phyloP scores from a whole-genome alignment of 306 rosid species.

The Fragaria ananassa region DNA sequence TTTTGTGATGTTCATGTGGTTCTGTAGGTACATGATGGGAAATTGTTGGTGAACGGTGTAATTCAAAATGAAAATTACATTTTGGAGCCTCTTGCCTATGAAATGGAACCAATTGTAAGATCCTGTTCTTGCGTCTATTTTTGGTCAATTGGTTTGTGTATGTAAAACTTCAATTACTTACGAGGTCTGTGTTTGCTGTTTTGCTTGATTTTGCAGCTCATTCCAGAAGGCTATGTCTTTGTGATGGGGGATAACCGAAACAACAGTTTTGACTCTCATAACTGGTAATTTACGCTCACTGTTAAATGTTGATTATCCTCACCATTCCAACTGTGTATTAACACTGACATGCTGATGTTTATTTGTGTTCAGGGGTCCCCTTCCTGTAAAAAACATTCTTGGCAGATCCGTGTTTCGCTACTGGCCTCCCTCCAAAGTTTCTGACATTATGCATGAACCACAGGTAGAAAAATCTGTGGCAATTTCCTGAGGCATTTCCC shows the following conservation, averaged over 20 bases:
- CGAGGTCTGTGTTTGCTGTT: background rate
- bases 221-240: slow-evolving; percentile 87
- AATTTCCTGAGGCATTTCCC: slow-evolving; percentile 50
- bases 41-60: slow-evolving; percentile 67
- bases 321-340: background rate
- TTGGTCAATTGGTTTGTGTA: background rate
- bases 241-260: slow-evolving; percentile 98
- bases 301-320: background rate
- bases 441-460: slow-evolving; percentile 35
- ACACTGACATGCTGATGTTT: slow-evolving; percentile 21
- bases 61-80: slow-evolving; percentile 68
- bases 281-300: slow-evolving; percentile 62
- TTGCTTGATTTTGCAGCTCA: slow-evolving; percentile 53
- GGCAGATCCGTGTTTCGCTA: slow-evolving; percentile 89
- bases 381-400: slow-evolving; percentile 77
- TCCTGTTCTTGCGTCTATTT: background rate
- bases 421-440: slow-evolving; percentile 88
- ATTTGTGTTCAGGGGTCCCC: slow-evolving; percentile 80
- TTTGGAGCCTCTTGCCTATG: slow-evolving; percentile 74
- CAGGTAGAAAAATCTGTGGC: slow-evolving; percentile 37
- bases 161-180: background rate
- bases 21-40: slow-evolving; percentile 69
- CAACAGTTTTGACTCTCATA: slow-evolving; percentile 87
- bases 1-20: slow-evolving; percentile 11
- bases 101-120: slow-evolving; percentile 68